Conservation (phyloP, 768 basidiomycete genomes). For the Termitomyces titanicus region DNA sequence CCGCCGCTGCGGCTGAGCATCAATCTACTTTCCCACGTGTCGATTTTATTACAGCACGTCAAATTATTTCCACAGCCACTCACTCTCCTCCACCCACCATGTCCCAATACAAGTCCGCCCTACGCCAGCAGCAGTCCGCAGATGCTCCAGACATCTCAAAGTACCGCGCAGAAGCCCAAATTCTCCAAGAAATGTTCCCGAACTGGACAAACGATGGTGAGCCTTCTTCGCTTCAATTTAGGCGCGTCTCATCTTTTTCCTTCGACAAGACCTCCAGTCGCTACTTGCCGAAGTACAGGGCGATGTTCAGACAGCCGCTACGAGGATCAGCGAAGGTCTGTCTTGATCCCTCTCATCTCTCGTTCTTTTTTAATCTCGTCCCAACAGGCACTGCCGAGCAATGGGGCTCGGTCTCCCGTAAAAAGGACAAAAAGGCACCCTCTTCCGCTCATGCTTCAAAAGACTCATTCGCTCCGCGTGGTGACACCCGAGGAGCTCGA, state of each 20-base stretch:
- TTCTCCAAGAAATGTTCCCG: constrained; percentile 72
- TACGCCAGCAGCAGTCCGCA: constrained; percentile 33
- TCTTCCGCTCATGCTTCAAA: constrained; percentile 43
- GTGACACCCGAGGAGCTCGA: constrained; percentile 59
- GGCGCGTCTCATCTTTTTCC: constrained; percentile 23
- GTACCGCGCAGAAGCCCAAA: constrained; percentile 50
- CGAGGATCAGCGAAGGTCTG: constrained; percentile 74
- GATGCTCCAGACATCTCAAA: constrained; percentile 35
- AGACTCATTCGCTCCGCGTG: constrained; percentile 44
- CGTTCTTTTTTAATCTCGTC: constrained; percentile 15
- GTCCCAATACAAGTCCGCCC: constrained; percentile 52
- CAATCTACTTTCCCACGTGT: constrained; percentile 17
- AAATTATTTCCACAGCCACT: constrained; percentile 9
- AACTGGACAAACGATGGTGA: constrained; percentile 67
- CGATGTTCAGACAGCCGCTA: constrained; percentile 65
- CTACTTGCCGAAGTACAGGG: constrained; percentile 66
- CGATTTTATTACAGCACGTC: constrained; percentile 13
- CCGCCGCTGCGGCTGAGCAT: background rate
- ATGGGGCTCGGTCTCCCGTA: constrained; percentile 81
- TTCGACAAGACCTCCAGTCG: constrained; percentile 57
- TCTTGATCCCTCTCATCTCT: constrained; percentile 3
- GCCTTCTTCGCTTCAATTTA: constrained; percentile 13
- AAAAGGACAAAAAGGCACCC: constrained; percentile 80
- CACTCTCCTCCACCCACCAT: constrained; percentile 29
- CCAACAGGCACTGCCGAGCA: constrained; percentile 65